These are phyloP conservation scores for Vaccinium vitisidaea DNA, from an alignment of 148 eudicot genomes.

Conservation along the genomic window DNA sequence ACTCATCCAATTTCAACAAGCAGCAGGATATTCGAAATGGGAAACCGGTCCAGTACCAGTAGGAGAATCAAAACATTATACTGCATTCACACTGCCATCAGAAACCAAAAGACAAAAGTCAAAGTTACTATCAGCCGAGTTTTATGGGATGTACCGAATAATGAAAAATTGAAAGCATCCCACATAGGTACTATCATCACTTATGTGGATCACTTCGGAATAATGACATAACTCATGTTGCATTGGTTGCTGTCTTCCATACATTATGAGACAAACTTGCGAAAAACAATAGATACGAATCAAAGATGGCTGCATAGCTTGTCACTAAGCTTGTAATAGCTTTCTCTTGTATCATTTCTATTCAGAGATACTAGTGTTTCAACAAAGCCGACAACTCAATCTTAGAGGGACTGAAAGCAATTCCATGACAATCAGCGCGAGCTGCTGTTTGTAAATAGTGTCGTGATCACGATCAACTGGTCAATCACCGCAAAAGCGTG, in stretches of 20 bases:
- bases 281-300: not conserved
- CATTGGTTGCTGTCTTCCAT: not conserved
- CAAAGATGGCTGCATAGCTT: not conserved
- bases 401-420: not conserved
- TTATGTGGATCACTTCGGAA: not conserved
- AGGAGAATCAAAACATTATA: not conserved
- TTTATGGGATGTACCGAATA: not conserved
- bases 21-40: not conserved
- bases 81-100: not conserved
- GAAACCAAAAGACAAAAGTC: not conserved
- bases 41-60: not conserved
- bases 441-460: not conserved
- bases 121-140: not conserved
- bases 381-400: constrained; percentile 8
- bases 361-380: not conserved
- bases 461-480: not conserved
- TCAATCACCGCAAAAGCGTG: not conserved
- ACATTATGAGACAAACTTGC: not conserved
- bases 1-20: not conserved
- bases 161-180: not conserved
- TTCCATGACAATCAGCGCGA: not conserved
- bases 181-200: not conserved
- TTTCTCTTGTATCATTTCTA: not conserved
- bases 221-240: not conserved
- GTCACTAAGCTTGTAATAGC: constrained; percentile 4